These are phyloP conservation scores for Phytopythium mirpurense DNA, from an alignment of 352 stramenopile species.

Conservation along the genomic window DNA sequence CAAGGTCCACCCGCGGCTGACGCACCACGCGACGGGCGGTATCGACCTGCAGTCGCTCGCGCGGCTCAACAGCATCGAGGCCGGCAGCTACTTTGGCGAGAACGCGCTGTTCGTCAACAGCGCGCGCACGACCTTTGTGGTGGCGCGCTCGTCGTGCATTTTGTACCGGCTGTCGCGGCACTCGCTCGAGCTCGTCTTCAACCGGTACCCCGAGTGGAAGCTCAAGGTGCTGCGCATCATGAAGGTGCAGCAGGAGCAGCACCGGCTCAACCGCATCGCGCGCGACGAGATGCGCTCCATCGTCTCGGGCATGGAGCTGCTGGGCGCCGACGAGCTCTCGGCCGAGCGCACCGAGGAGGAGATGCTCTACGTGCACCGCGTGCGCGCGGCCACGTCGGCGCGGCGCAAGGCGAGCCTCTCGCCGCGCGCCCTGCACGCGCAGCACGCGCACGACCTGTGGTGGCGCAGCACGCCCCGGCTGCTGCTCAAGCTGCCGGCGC, in stretches of 20 bases:
- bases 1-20: conserved; percentile 16
- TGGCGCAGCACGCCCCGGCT: conserved; percentile 3
- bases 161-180: conserved; percentile 44
- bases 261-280: conserved; percentile 45
- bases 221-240: conserved; percentile 46
- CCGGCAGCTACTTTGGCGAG: conserved; percentile 54
- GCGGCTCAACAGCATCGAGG: conserved; percentile 48
- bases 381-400: conserved; percentile 18
- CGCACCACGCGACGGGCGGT: conserved; percentile 14
- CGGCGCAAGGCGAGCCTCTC: conserved; percentile 12
- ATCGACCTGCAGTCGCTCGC: conserved; percentile 18
- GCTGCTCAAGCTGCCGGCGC: conserved; percentile 12
- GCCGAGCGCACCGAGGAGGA: conserved; percentile 35
- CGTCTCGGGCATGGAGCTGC: conserved; percentile 32
- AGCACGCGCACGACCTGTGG: conserved; percentile 5
- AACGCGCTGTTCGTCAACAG: conserved; percentile 42
- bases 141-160: conserved; percentile 42
- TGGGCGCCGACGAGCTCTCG: conserved; percentile 14
- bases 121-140: conserved; percentile 37
- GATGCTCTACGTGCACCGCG: conserved; percentile 23
- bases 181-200: conserved; percentile 55
- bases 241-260: conserved; percentile 44
- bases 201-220: conserved; percentile 62
- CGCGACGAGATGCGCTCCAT: conserved; percentile 37
- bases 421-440: conserved; percentile 5